phyloP scores from a whole-genome alignment of 2,329 filamentous ascomycete genomes.

The Albifimbria verrucaria region DNA sequence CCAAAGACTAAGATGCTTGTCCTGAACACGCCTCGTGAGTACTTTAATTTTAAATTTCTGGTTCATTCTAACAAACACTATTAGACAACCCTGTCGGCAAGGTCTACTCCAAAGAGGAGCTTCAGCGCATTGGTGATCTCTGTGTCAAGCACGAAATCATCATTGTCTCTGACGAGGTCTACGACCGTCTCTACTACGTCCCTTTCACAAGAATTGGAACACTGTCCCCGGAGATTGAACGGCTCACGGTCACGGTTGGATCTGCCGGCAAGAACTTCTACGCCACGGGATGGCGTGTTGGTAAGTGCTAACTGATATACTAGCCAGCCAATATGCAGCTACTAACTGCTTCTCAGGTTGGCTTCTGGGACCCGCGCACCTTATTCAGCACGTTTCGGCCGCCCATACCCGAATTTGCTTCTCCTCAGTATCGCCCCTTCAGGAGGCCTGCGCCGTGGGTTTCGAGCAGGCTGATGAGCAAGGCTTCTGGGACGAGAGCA shows the following conservation, averaged over 20 bases:
- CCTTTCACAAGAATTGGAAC: slow-evolving; percentile 93
- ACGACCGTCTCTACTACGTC: slow-evolving; percentile 91
- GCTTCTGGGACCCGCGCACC: slow-evolving; percentile 82
- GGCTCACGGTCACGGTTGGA: slow-evolving; percentile 86
- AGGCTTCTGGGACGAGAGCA: slow-evolving; percentile 83
- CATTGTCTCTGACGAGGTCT: slow-evolving; percentile 89
- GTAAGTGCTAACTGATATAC: slow-evolving; percentile 25
- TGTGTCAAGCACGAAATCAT: slow-evolving; percentile 93
- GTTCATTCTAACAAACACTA: slow-evolving; percentile 7
- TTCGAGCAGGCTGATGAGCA: slow-evolving; percentile 85
- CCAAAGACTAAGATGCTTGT: slow-evolving; percentile 95
- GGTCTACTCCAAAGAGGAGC: slow-evolving; percentile 81
- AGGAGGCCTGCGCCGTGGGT: slow-evolving; percentile 90
- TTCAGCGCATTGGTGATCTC: slow-evolving; percentile 79
- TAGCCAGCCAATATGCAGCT: neutral
- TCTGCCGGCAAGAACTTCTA: slow-evolving; percentile 99
- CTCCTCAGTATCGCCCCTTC: slow-evolving; percentile 85
- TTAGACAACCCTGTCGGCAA: slow-evolving; percentile 93
- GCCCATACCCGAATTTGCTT: slow-evolving; percentile 97
- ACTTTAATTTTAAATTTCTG: neutral
- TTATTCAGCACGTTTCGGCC: slow-evolving; percentile 87
- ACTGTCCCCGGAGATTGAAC: slow-evolving; percentile 83
- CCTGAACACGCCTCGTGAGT: slow-evolving; percentile 65
- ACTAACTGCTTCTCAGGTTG: slow-evolving; percentile 53
- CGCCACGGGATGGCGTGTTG: slow-evolving; percentile 92